These are phyloP conservation scores for Aphanomyces euteiches DNA, from an alignment of 352 stramenopile genomes.

Conservation along the genomic window DNA sequence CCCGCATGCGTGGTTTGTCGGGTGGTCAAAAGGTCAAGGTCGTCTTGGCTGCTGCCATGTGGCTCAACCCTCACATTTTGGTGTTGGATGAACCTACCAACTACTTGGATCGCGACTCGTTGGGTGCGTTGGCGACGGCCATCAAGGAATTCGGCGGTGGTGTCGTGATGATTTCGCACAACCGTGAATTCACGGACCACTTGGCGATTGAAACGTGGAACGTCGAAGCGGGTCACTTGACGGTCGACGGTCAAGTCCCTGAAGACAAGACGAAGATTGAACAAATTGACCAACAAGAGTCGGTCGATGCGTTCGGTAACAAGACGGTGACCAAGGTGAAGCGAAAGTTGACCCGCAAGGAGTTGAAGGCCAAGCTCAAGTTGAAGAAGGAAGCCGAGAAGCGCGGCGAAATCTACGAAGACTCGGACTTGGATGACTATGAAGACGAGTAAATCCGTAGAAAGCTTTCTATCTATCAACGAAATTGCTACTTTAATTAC, in stretches of 20 bases:
- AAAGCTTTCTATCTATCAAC: background rate
- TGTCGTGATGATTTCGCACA: slow-evolving; percentile 97
- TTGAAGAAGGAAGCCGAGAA: slow-evolving; percentile 84
- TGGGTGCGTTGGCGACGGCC: slow-evolving; percentile 93
- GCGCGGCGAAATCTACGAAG: slow-evolving; percentile 76
- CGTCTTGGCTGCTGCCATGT: slow-evolving; percentile 94
- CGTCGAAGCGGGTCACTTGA: slow-evolving; percentile 82
- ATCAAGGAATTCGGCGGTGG: slow-evolving; percentile 97
- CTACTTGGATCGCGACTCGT: slow-evolving; percentile 95
- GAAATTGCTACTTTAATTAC: too few relatives aligned
- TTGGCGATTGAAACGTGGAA: slow-evolving; percentile 95
- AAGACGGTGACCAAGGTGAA: slow-evolving; percentile 85
- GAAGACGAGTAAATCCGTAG: slow-evolving; percentile 21
- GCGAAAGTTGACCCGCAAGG: slow-evolving; percentile 87
- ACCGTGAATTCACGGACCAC: slow-evolving; percentile 95
- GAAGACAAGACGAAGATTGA: slow-evolving; percentile 90
- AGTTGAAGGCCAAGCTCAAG: slow-evolving; percentile 86
- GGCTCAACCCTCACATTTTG: slow-evolving; percentile 94
- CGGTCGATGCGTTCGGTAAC: slow-evolving; percentile 79
- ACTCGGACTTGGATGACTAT: slow-evolving; percentile 36
- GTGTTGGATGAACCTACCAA: slow-evolving; percentile 96
- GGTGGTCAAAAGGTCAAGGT: slow-evolving; percentile 99
- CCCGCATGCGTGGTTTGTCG: slow-evolving; percentile 96
- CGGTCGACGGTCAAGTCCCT: slow-evolving; percentile 75
- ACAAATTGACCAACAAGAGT: slow-evolving; percentile 85